phyloP scores from a whole-genome alignment of 1,284 basidiomycete genomes.

The Ceratobasidium papillatum region DNA sequence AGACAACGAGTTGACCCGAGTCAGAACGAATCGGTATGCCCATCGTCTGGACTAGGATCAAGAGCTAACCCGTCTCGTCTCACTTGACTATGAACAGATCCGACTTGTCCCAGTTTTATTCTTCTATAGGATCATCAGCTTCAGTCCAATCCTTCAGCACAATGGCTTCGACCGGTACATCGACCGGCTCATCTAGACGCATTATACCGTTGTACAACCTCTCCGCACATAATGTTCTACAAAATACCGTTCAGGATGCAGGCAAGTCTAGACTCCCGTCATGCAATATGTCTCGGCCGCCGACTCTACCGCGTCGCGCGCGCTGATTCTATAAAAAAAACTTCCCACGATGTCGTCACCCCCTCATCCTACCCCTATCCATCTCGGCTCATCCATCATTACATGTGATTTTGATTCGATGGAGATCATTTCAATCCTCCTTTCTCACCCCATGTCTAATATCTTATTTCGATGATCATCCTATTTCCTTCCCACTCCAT shows the following conservation, averaged over 20 bases:
- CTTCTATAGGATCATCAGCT: slow-evolving; percentile 59
- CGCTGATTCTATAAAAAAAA: not conserved
- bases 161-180: slow-evolving; percentile 59
- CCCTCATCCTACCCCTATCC: not conserved
- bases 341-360: not conserved
- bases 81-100: slow-evolving; percentile 51
- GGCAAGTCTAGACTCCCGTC: not conserved
- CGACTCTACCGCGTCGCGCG: slow-evolving; percentile 2
- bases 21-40: not conserved
- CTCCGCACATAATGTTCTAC: slow-evolving; percentile 90
- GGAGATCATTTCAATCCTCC: slow-evolving; percentile 2
- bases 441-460: not conserved
- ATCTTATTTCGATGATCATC: not conserved
- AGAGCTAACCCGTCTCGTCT: slow-evolving; percentile 45
- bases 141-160: slow-evolving; percentile 60
- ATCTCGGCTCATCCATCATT: not conserved
- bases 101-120: slow-evolving; percentile 54
- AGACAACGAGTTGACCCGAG: slow-evolving; percentile 10
- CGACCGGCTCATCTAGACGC: slow-evolving; percentile 65
- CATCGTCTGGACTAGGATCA: not conserved
- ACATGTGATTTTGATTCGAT: not conserved
- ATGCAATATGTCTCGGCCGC: not conserved
- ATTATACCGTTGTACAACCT: slow-evolving; percentile 96
- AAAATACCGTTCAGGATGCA: slow-evolving; percentile 89
- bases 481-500: not conserved